phyloP scores from a whole-genome alignment of 2,329 filamentous ascomycete species.

The Neofusicoccum parvum region DNA sequence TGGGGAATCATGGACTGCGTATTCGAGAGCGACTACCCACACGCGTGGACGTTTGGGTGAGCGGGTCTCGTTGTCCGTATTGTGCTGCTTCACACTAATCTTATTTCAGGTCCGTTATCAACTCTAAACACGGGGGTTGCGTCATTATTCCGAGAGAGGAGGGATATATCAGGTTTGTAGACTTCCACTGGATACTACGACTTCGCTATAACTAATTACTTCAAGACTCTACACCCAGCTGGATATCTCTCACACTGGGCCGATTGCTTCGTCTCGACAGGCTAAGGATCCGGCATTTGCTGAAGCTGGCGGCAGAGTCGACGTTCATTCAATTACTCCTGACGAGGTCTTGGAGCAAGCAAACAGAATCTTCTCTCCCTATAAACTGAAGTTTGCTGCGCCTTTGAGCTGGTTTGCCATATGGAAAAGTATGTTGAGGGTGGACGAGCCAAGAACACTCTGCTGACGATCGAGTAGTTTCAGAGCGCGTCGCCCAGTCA shows the following conservation, averaged over 20 bases:
- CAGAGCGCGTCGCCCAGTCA: constrained; percentile 36
- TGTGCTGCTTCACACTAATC: no score
- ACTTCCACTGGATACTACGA: neutral
- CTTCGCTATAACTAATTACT: no score
- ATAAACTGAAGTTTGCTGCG: constrained; percentile 34
- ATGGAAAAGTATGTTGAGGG: constrained; percentile 28
- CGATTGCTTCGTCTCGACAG: constrained; percentile 19
- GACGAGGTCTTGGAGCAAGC: constrained; percentile 40
- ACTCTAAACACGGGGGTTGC: constrained; percentile 33
- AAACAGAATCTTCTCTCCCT: constrained; percentile 39
- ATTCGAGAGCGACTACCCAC: constrained; percentile 25
- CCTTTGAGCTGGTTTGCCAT: constrained; percentile 41
- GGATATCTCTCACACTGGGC: constrained; percentile 28
- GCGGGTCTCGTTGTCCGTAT: no score
- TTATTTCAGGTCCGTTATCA: constrained; percentile 14
- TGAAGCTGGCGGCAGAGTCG: constrained; percentile 33
- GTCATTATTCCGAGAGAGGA: constrained; percentile 40
- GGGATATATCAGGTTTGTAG: constrained; percentile 26
- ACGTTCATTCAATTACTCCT: constrained; percentile 38
- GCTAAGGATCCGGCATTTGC: constrained; percentile 29
- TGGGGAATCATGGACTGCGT: constrained; percentile 37
- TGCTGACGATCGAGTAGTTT: constrained; percentile 25
- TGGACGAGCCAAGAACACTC: no score
- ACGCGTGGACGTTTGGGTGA: constrained; percentile 27
- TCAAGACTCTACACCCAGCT: constrained; percentile 36